Base-by-base conservation (phyloP, 2,329 filamentous ascomycete species). In the Pezizomycotina sp. region DNA sequence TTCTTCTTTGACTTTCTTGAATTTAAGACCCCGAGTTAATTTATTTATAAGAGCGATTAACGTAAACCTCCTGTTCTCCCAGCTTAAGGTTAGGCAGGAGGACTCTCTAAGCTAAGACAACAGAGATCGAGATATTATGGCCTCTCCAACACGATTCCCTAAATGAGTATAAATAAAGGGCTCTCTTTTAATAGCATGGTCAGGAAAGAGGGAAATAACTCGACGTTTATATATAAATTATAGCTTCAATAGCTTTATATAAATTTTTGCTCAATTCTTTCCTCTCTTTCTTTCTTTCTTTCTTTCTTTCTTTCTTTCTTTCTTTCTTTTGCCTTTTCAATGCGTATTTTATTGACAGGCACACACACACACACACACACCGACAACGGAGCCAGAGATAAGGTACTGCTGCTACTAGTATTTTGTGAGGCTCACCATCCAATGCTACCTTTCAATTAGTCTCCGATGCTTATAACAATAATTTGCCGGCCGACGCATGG, bases 51-150 rank as follows among this genome's bases (percentile, higher is more conserved):
- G 24, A 9, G 14, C 5, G 21, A 23, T 8, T n/a, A n/a, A n/a
- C n/a, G n/a, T n/a, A n/a, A n/a, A n/a, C n/a, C n/a, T n/a, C n/a
- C n/a, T n/a, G n/a, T n/a, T n/a, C n/a, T n/a, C n/a, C n/a, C n/a
- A n/a, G n/a, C n/a, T 22, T 3, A 21, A 12, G 6, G 22, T 33
- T 8, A 34, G 26, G 42, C 38, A 27, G 42, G 34, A 23, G 25
- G 25, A 26, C 31, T 12, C 13, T 13, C 34, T 10, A 10, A 23
- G 26, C 35, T 27, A 29, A 34, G 21, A 34, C 35, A 42, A 7
- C 19, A 24, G 22, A 31, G 31, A 31, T 19, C 32, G 34, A 22
- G 34, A 29, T 29, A 31, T 29, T 26, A 13, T 18, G 22, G 12
- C 20, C 33, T 14, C 21, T 18, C 27, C 10, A 12, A 26, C n/a